phyloP scores from a whole-genome alignment of 768 basidiomycete genomes.

The Hypholoma fasciculare region DNA sequence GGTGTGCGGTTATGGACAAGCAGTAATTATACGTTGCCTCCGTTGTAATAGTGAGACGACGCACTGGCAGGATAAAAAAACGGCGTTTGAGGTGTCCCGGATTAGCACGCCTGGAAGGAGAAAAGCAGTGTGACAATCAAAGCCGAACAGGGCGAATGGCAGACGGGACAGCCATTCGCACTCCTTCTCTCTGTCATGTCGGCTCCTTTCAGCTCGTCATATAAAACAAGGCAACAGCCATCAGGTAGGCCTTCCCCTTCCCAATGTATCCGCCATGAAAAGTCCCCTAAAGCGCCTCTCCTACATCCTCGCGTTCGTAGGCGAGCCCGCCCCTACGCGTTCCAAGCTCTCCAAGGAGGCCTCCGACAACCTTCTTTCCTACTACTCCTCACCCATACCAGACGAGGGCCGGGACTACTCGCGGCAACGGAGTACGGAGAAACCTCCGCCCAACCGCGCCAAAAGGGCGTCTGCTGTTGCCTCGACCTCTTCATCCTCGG shows the following conservation, averaged over 20 bases:
- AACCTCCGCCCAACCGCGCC: conserved; percentile 14
- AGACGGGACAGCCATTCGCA: background rate
- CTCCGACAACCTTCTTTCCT: conserved; percentile 24
- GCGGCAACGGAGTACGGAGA: conserved; percentile 18
- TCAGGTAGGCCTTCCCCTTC: conserved; percentile 16
- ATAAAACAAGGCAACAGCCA: conserved; percentile 18
- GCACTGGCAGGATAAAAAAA: no score
- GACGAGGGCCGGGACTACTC: conserved; percentile 29
- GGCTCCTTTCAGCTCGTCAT: conserved; percentile 10
- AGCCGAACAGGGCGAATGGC: conserved; percentile 1
- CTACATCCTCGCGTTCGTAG: conserved; percentile 25
- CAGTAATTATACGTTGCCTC: no score
- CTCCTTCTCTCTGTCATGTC: conserved; percentile 17
- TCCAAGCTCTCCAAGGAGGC: conserved; percentile 19
- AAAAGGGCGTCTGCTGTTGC: conserved; percentile 27
- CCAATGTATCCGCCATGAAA: conserved; percentile 26
- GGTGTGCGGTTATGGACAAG: no score
- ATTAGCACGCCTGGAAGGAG: background rate
- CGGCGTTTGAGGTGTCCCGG: background rate
- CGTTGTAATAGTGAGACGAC: no score
- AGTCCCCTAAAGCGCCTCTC: conserved; percentile 31
- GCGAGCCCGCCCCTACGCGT: conserved; percentile 20
- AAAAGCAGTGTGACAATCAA: conserved; percentile 1
- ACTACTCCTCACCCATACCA: conserved; percentile 56
- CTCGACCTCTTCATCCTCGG: conserved; percentile 45